Conservation (phyloP, 2,329 filamentous ascomycete genomes). For the Fusarium devonianum region DNA sequence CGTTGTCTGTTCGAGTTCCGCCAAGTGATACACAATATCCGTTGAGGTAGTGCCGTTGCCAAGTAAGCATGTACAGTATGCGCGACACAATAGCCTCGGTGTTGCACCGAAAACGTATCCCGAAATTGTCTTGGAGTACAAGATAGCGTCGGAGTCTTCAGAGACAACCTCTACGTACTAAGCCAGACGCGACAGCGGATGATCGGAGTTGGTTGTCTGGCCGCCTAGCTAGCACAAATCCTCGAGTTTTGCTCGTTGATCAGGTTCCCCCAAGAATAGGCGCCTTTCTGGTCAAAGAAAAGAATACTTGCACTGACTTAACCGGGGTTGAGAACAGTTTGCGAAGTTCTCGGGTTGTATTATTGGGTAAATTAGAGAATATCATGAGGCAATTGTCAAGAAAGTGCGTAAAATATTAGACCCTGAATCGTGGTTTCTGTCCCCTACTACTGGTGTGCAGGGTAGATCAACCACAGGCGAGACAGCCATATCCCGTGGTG, state of each 20-base stretch:
- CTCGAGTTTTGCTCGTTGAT: too few species aligned
- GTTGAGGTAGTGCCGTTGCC: slow-evolving; percentile 36
- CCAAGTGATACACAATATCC: slow-evolving; percentile 38
- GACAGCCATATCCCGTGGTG: slow-evolving; percentile 26
- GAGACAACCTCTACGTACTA: slow-evolving; percentile 21
- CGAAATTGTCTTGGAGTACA: slow-evolving; percentile 38
- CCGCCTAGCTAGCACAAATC: slow-evolving; percentile 17
- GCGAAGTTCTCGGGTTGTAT: too few species aligned
- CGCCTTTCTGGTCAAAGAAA: too few species aligned
- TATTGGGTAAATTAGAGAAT: too few species aligned
- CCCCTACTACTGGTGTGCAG: too few species aligned
- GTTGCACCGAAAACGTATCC: slow-evolving; percentile 34
- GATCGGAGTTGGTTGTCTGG: slow-evolving; percentile 28
- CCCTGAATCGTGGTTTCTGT: too few species aligned
- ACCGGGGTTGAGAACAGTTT: too few species aligned
- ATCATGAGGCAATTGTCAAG: too few species aligned
- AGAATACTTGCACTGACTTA: too few species aligned
- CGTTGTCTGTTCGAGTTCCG: slow-evolving; percentile 18
- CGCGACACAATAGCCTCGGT: slow-evolving; percentile 26
- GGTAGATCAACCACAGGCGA: too few species aligned
- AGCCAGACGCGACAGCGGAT: slow-evolving; percentile 18
- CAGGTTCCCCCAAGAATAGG: too few species aligned
- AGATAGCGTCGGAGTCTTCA: slow-evolving; percentile 23
- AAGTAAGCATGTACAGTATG: slow-evolving; percentile 32
- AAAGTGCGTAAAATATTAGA: too few species aligned